Evolutionary conservation across 2,329 filamentous ascomycete genomes (phyloP).

Genomic region (Scytalidium lignicola): DNA sequence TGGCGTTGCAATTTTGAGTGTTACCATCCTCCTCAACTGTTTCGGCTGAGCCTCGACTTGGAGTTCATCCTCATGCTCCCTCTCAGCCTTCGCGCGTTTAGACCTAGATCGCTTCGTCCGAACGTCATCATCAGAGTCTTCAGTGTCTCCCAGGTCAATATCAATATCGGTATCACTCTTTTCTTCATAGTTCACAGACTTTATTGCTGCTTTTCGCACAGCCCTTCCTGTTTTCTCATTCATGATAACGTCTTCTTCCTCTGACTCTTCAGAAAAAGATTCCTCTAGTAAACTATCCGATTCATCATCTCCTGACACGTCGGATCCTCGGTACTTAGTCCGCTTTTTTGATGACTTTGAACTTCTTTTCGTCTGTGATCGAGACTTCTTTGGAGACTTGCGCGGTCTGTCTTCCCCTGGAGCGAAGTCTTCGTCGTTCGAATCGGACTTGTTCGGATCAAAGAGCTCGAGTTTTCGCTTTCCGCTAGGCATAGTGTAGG

Average conservation of each 20-base stretch:
- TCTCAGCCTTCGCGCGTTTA: constrained; percentile 13
- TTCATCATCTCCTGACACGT: constrained; percentile 53
- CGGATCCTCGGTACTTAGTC: constrained; percentile 51
- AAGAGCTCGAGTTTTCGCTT: constrained; percentile 55
- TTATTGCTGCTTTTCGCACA: constrained; percentile 42
- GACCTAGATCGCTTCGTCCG: constrained; percentile 16
- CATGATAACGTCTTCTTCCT: constrained; percentile 35
- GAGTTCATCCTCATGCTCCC: background rate
- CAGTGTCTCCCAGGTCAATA: constrained; percentile 28
- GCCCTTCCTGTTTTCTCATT: constrained; percentile 43
- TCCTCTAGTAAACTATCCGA: constrained; percentile 47
- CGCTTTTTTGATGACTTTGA: constrained; percentile 31
- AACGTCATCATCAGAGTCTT: constrained; percentile 16
- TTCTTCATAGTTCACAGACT: constrained; percentile 43
- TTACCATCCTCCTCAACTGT: constrained; percentile 18
- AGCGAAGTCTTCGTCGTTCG: constrained; percentile 62
- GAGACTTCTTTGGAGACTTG: constrained; percentile 38
- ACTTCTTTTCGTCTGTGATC: constrained; percentile 22
- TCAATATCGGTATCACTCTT: constrained; percentile 34
- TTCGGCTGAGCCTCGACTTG: background rate
- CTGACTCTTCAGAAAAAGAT: constrained; percentile 41
- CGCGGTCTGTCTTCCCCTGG: constrained; percentile 42
- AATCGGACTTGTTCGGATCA: constrained; percentile 62
- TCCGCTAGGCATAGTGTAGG: constrained; percentile 20
- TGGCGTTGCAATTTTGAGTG: constrained; percentile 22